Evolutionary conservation across 2,329 filamentous ascomycete genomes (phyloP), one percentile per base, ranked within the genome.

Genomic region (Venturia nashicola): DNA sequence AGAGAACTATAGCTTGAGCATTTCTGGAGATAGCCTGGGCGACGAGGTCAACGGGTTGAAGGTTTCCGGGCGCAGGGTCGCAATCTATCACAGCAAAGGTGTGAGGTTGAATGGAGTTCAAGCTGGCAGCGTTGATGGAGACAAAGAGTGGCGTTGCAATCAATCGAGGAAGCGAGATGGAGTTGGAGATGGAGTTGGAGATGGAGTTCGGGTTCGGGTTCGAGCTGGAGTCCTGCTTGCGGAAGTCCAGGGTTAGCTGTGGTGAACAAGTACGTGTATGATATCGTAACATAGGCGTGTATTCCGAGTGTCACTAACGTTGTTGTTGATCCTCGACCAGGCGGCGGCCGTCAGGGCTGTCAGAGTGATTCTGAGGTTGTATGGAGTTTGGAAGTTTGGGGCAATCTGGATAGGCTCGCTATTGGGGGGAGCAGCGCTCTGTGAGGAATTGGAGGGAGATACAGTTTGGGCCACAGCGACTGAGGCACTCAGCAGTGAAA

Each of bases 1-100:
- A 64, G 39, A 64, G 62, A 40, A 64, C 20, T 59, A 64, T 51
- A 18, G 62, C 62, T 3, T 8, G 61, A 18, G 34, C 46, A 42
- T 23, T 23, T 23, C 39, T 40, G 36, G 32, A 40, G 7, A 63
- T 39, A 20, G 61, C 61, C n/a, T 63, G 51, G 11, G 9, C 16
- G 61, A 57, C 36, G 27, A 60, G n/a, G 5, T 44, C 39, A 8
- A 55, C 20, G 5, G 61, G 46, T 59, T 57, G 34, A 1, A 57
- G 39, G 16, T n/a, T 51, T 43, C 60, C 46, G 36, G 61, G 27
- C 7, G 61, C 46, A 14, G 46, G 46, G 20, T 63, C 61, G 32
- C 61, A 63, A 11, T 32, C 18, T 34, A 63, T 63, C 27, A 63
- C 20, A 8, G 61, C 61, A n/a, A 63, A 54, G 20, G 46, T 57